Evolutionary conservation across 768 basidiomycete species (phyloP).

Genomic region (Favolaschia claudopus): DNA sequence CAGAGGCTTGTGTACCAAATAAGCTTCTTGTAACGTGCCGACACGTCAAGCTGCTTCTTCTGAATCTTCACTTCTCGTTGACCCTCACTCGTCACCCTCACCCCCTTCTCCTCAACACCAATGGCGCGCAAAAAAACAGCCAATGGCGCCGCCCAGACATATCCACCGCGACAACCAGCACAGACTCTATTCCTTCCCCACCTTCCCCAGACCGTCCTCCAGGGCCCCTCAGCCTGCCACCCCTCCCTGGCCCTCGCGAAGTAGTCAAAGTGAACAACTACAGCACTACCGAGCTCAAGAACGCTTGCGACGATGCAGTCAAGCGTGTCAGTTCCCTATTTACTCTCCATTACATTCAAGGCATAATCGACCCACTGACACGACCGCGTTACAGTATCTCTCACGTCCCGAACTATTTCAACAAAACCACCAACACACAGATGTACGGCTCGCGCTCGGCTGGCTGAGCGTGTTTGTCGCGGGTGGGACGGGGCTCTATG

Average conservation of each 20-base stretch:
- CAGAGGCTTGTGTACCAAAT: too few relatives aligned
- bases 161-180: constrained; percentile 6
- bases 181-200: constrained; percentile 7
- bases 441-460: constrained; percentile 86
- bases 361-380: neutral
- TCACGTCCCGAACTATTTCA: constrained; percentile 85
- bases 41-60: constrained; percentile 4
- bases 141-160: constrained; percentile 21
- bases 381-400: constrained; percentile 68
- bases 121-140: neutral
- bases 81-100: neutral
- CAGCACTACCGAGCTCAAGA: constrained; percentile 66
- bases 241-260: constrained; percentile 46
- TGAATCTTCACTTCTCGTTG: neutral
- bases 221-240: constrained; percentile 24
- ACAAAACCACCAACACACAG: constrained; percentile 86
- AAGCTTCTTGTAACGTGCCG: too few relatives aligned
- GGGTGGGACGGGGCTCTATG: constrained; percentile 82
- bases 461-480: constrained; percentile 89
- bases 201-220: constrained; percentile 25
- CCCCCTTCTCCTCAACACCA: neutral
- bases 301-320: constrained; percentile 86
- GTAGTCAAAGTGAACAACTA: constrained; percentile 68
- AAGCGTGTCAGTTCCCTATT: constrained; percentile 70
- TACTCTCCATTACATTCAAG: neutral